Evolutionary conservation across 306 rosid genomes (phyloP).

Genomic region (Myrica gale): DNA sequence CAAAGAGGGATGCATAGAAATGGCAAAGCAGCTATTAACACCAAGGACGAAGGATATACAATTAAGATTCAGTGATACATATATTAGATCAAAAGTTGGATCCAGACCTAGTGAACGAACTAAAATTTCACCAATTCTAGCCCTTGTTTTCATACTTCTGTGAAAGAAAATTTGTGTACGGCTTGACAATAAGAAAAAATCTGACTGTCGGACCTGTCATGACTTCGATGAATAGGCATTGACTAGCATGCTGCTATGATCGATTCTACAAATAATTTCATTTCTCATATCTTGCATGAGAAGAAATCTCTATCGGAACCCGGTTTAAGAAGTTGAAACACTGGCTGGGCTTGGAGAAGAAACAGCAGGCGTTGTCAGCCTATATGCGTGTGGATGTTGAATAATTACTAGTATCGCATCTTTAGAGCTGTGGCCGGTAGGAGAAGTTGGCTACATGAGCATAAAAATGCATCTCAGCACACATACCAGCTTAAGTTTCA

Average conservation of each 20-base stretch:
- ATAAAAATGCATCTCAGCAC: conserved; percentile 14
- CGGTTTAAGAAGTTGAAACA: conserved; percentile 23
- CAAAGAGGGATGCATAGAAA: not conserved
- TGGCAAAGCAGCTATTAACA: not conserved
- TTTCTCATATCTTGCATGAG: conserved; percentile 28
- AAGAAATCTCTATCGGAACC: conserved; percentile 22
- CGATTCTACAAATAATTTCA: conserved; percentile 9
- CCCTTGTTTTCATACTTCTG: not conserved
- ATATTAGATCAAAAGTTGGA: too few relatives aligned
- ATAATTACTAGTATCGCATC: conserved; percentile 70
- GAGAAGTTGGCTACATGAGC: conserved; percentile 60
- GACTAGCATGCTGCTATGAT: conserved; percentile 23
- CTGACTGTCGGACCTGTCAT: not conserved
- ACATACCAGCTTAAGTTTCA: not conserved
- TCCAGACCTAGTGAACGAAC: not conserved
- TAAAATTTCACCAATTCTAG: not conserved
- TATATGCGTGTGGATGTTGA: conserved; percentile 66
- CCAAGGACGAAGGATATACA: not conserved
- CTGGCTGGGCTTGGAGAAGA: conserved; percentile 28
- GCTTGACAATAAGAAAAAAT: not conserved
- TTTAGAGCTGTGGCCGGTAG: conserved; percentile 37
- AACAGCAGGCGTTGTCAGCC: conserved; percentile 30
- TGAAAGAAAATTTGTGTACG: not conserved
- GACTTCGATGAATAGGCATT: conserved; percentile 22
- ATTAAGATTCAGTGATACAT: not conserved